Percentiles rank a stretch among this genome's conserved stretches.
Evolutionary conservation across 495 filamentous ascomycete species (phyloP).

Genomic region (Chaetomium fimeti): DNA sequence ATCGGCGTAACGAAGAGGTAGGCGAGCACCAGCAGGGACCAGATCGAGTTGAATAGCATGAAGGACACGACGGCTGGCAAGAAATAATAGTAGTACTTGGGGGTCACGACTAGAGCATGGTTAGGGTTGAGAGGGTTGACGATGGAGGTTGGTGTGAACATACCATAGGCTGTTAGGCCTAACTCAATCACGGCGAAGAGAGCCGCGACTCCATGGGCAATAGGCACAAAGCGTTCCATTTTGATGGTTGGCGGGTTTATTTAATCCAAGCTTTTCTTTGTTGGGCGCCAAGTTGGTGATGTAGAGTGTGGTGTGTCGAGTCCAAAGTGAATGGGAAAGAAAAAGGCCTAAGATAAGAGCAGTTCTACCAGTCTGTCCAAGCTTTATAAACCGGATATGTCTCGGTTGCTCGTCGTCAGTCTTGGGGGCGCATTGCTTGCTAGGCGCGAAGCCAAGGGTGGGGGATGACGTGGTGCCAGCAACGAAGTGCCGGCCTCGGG

Average conservation of each 20-base stretch:
- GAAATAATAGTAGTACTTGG: too few relatives aligned
- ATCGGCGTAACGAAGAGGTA: slow-evolving; percentile 66
- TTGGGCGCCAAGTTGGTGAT: neutral
- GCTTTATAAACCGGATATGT: neutral
- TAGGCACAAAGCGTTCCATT: slow-evolving; percentile 50
- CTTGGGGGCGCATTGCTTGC: neutral
- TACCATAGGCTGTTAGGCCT: slow-evolving; percentile 70
- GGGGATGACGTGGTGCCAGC: slow-evolving; percentile 18
- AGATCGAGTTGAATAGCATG: slow-evolving; percentile 70
- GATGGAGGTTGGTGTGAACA: slow-evolving; percentile 26
- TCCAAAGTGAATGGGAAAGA: neutral
- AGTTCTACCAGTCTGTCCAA: neutral
- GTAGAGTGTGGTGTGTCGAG: neutral
- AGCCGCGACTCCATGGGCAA: slow-evolving; percentile 62
- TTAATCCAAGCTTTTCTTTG: neutral
- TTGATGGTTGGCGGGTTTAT: neutral
- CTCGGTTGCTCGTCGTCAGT: slow-evolving; percentile 5
- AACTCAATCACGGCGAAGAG: slow-evolving; percentile 70
- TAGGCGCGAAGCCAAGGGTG: neutral
- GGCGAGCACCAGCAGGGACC: slow-evolving; percentile 65
- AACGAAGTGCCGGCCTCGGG: neutral
- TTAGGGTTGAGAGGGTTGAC: neutral
- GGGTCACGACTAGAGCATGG: slow-evolving; percentile 35
- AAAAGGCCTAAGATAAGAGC: neutral
- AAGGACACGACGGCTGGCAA: slow-evolving; percentile 59